Percentiles rank a stretch among this genome's conserved stretches.
Conservation (phyloP, 176 grass and related monocot species). For the Alloteropsis semialata region DNA sequence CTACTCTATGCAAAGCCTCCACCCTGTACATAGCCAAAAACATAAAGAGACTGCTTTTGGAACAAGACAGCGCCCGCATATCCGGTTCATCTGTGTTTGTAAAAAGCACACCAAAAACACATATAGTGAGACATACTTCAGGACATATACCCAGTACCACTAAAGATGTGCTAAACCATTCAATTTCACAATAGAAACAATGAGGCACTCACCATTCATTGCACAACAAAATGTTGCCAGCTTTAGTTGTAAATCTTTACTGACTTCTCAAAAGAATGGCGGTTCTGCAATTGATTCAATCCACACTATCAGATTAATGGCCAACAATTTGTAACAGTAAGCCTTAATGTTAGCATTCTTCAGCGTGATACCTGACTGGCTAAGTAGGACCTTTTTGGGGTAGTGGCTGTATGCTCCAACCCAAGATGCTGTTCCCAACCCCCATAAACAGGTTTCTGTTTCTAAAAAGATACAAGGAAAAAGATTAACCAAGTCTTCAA, state of each 20-base stretch:
- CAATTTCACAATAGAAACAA: neutral
- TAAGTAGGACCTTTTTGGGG: slow-evolving; percentile 46
- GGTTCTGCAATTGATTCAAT: slow-evolving; percentile 47
- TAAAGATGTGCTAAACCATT: slow-evolving; percentile 3
- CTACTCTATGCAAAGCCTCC: slow-evolving; percentile 3
- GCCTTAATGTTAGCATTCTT: neutral
- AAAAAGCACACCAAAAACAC: neutral
- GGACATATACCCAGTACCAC: neutral
- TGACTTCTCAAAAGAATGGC: slow-evolving; percentile 71
- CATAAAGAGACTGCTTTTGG: neutral
- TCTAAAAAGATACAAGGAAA: neutral
- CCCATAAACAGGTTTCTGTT: slow-evolving; percentile 63
- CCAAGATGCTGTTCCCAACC: slow-evolving; percentile 67
- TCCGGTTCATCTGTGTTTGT: neutral
- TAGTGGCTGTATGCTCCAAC: slow-evolving; percentile 60
- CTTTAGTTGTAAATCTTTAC: slow-evolving; percentile 76
- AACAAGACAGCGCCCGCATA: neutral
- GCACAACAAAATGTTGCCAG: neutral
- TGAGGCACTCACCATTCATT: neutral
- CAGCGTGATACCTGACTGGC: slow-evolving; percentile 53
- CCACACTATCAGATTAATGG: neutral
- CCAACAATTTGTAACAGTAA: neutral
- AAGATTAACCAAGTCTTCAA: neutral
- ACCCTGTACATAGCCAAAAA: slow-evolving; percentile 26
- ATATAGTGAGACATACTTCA: neutral